These are phyloP conservation scores for Clonostachys solani DNA, from an alignment of 2,329 filamentous ascomycete species.

Conservation along the genomic window DNA sequence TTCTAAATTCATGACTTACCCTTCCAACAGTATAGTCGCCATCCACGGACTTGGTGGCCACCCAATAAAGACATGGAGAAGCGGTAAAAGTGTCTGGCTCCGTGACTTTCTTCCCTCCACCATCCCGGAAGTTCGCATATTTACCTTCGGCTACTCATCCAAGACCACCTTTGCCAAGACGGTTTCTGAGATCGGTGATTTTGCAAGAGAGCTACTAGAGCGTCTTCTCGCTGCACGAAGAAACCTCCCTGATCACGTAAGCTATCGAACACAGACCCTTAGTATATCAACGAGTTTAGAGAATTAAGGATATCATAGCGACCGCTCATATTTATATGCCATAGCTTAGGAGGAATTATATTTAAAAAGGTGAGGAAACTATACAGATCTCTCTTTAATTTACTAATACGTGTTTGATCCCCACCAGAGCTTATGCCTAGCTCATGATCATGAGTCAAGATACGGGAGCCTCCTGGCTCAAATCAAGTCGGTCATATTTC, in stretches of 20 bases:
- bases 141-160: conserved; percentile 1
- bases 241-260: neutral
- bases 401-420: conserved; percentile 8
- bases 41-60: conserved; percentile 2
- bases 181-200: neutral
- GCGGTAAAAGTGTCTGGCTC: conserved; percentile 1
- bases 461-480: too few relatives aligned
- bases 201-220: neutral
- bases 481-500: conserved; percentile 15
- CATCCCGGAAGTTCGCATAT: conserved; percentile 1
- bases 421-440: neutral
- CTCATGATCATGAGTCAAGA: too few relatives aligned
- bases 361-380: conserved; percentile 14
- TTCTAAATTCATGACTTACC: too few relatives aligned
- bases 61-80: neutral
- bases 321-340: conserved; percentile 16
- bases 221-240: neutral
- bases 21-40: neutral
- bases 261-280: neutral
- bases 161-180: neutral
- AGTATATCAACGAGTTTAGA: neutral
- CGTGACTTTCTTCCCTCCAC: neutral
- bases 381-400: neutral
- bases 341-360: conserved; percentile 20
- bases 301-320: conserved; percentile 3